Percentiles rank a stretch among this genome's conserved stretches.
These are phyloP conservation scores for Penicillium occitanis DNA, from an alignment of 2,329 filamentous ascomycete species.

Conservation along the genomic window DNA sequence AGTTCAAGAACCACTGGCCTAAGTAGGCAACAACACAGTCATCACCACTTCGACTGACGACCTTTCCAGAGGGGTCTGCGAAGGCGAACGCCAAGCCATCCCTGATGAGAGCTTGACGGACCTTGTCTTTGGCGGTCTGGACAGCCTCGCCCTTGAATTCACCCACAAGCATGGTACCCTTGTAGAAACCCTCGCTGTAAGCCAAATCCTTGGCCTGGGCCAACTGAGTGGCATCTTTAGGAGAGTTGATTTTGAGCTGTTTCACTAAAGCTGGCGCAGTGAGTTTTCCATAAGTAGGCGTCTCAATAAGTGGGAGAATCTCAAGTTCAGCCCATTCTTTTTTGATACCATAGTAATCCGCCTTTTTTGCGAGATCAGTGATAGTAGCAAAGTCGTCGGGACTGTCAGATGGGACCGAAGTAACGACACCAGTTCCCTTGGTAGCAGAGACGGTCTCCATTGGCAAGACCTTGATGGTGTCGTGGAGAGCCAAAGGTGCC, in stretches of 20 bases:
- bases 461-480: conserved; percentile 80
- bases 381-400: conserved; percentile 93
- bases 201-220: conserved; percentile 93
- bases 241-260: conserved; percentile 92
- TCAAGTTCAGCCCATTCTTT: conserved; percentile 95
- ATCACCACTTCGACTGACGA: conserved; percentile 84
- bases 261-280: conserved; percentile 82
- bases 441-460: conserved; percentile 92
- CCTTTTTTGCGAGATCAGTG: conserved; percentile 86
- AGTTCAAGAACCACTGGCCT: conserved; percentile 98
- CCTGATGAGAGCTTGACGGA: conserved; percentile 74
- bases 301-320: conserved; percentile 84
- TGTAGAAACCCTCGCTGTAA: conserved; percentile 97
- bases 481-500: conserved; percentile 84
- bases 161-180: conserved; percentile 83
- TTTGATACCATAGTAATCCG: conserved; percentile 92
- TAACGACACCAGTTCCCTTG: conserved; percentile 96
- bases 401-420: conserved; percentile 91
- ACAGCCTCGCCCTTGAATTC: conserved; percentile 87
- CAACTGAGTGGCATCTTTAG: conserved; percentile 88
- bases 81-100: conserved; percentile 82
- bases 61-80: conserved; percentile 86
- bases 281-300: conserved; percentile 81
- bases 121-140: conserved; percentile 80
- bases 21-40: conserved; percentile 90